Evolutionary conservation across 129 eudicot species (phyloP).

Genomic region (Apium graveolens): DNA sequence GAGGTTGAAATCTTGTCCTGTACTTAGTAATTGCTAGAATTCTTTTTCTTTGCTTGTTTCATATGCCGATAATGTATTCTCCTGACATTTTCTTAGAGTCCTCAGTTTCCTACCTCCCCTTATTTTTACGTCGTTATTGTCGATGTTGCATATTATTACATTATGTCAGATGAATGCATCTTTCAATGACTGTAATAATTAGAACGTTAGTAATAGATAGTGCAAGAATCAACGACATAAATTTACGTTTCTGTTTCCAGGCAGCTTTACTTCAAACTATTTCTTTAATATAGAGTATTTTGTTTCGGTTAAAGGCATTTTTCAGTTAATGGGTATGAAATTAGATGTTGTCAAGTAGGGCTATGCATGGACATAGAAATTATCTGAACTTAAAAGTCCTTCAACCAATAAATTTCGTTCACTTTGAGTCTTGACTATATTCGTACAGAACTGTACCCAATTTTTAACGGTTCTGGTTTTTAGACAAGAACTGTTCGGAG

Average conservation of each 20-base stretch:
- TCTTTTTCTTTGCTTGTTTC: not conserved
- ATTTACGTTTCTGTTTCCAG: not conserved
- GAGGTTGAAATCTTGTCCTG: slow-evolving; percentile 38
- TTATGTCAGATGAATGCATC: not conserved
- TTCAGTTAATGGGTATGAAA: not conserved
- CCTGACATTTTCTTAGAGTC: not conserved
- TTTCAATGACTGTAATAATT: not conserved
- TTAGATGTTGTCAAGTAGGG: not conserved
- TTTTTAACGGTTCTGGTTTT: too few species aligned
- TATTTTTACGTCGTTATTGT: not conserved
- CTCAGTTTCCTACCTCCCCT: not conserved
- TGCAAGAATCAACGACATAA: not conserved
- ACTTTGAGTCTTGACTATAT: too few species aligned
- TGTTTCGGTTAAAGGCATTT: not conserved
- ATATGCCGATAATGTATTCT: not conserved
- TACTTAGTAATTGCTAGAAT: not conserved
- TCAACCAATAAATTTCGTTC: too few species aligned
- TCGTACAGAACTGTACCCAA: too few species aligned
- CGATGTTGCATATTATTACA: not conserved
- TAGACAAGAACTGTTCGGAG: too few species aligned
- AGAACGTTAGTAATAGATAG: not conserved
- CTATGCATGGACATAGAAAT: too few species aligned
- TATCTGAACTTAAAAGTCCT: too few species aligned
- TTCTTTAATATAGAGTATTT: not conserved
- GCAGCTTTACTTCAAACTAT: not conserved